Conservation (phyloP, 2,329 filamentous ascomycete species). For the Monosporascus cannonballus region DNA sequence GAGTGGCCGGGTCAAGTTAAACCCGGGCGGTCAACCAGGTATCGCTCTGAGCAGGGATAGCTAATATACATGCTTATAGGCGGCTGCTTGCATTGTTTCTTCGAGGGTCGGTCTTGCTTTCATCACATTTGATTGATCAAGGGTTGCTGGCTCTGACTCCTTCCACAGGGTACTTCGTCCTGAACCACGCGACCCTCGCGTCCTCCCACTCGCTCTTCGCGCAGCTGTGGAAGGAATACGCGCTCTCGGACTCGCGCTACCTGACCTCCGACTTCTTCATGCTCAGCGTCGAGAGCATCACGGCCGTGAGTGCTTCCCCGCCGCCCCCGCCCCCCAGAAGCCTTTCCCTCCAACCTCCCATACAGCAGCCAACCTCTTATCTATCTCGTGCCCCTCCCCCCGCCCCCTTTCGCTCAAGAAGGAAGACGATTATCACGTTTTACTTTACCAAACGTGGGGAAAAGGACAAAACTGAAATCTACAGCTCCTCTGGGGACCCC, state of each 20-base stretch:
- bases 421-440: too few relatives aligned
- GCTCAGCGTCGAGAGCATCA: conserved; percentile 80
- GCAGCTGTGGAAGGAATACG: conserved; percentile 91
- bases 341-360: too few relatives aligned
- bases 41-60: neutral
- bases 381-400: too few relatives aligned
- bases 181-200: conserved; percentile 60
- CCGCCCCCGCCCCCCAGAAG: too few relatives aligned
- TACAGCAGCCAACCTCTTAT: too few relatives aligned
- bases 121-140: too few relatives aligned
- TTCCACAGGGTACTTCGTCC: conserved; percentile 63
- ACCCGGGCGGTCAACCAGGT: neutral
- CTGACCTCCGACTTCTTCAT: conserved; percentile 77
- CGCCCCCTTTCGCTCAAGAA: too few relatives aligned
- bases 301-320: conserved; percentile 52
- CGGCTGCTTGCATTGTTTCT: conserved; percentile 69
- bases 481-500: conserved; percentile 53
- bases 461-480: neutral
- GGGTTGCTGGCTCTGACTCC: neutral
- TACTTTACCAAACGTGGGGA: neutral
- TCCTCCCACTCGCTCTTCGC: conserved; percentile 67
- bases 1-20: conserved; percentile 18
- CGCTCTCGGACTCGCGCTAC: conserved; percentile 81
- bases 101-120: conserved; percentile 55
- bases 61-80: conserved; percentile 30